These are phyloP conservation scores for Achaetomiella virescens DNA, from an alignment of 495 filamentous ascomycete genomes.

Conservation along the genomic window DNA sequence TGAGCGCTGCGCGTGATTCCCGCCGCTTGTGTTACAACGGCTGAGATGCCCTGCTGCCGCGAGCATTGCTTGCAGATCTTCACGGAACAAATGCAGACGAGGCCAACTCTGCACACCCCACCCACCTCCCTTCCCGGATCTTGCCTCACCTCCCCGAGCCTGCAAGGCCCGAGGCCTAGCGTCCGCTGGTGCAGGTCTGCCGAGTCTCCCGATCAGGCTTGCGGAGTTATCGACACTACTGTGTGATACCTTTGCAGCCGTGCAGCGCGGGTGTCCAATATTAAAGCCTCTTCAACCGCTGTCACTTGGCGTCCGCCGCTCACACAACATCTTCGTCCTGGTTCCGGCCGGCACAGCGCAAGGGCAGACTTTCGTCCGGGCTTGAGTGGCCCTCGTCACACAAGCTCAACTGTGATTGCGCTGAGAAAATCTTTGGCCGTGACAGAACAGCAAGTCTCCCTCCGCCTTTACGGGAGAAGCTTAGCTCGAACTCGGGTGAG, in stretches of 20 bases:
- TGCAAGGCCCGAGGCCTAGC: slow-evolving; percentile 19
- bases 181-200: slow-evolving; percentile 21
- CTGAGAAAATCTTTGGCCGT: background rate
- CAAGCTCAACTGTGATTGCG: background rate
- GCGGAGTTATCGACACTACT: background rate
- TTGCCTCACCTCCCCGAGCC: background rate
- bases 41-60: slow-evolving; percentile 5
- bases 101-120: too few species aligned
- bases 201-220: slow-evolving; percentile 4
- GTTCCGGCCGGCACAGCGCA: background rate
- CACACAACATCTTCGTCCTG: slow-evolving; percentile 19
- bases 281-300: slow-evolving; percentile 43
- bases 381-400: slow-evolving; percentile 12
- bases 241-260: slow-evolving; percentile 14
- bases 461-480: background rate
- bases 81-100: background rate
- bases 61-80: slow-evolving; percentile 6
- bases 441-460: too few species aligned
- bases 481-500: background rate
- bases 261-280: slow-evolving; percentile 36
- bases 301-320: slow-evolving; percentile 20
- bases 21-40: background rate
- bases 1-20: slow-evolving; percentile 16
- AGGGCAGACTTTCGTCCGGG: background rate
- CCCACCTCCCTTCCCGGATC: background rate